Base-by-base conservation (phyloP, 2,329 filamentous ascomycete species). In the Drechslera avenae region DNA sequence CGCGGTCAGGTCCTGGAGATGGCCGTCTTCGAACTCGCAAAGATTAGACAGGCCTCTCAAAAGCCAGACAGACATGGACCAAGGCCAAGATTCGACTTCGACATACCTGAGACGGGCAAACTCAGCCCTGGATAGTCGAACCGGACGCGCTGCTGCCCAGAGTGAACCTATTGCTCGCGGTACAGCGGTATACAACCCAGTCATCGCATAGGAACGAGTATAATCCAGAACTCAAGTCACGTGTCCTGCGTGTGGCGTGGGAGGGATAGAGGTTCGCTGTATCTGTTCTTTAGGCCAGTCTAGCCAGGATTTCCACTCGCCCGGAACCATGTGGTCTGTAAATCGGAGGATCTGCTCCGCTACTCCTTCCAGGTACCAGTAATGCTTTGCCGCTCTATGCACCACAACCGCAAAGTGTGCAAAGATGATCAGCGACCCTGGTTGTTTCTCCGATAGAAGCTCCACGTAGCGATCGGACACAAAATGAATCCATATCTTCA, bases 321-420 rank as follows among this genome's bases (percentile, higher is more conserved):
- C 48, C 2, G 65, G 64, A 6, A 69, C 56, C 18, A 68, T 42
- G 5, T 48, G 36, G 39, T 68, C 62, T n/a, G 56, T 59, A 39
- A 66, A 58, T n/a, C 48, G 42, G 2, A 69, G 40, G 19, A 69
- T 63, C 40, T 62, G 61, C 31, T 67, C 64, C 2, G 65, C 56
- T 5, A 59, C 36, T 1, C 65, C 66, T 13, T 60, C 54, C 17
- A 69, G 28, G 32, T 61, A 69, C 66, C 66, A 69, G 28, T 66
- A 64, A 16, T 51, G 47, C 12, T 52, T 33, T n/a, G 62, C 53
- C 7, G 59, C 53, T 31, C 60, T 57, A 16, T 48, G 43, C 6
- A 75, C 36, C 16, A 75, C 45, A 8, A 73, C 67, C 17, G 68
- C 71, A 44, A 67, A 74, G 48, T 74, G 67, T 12, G 70, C 67